Evolutionary conservation across 2,329 filamentous ascomycete species (phyloP).

Genomic region (Colletotrichum liaoningense): DNA sequence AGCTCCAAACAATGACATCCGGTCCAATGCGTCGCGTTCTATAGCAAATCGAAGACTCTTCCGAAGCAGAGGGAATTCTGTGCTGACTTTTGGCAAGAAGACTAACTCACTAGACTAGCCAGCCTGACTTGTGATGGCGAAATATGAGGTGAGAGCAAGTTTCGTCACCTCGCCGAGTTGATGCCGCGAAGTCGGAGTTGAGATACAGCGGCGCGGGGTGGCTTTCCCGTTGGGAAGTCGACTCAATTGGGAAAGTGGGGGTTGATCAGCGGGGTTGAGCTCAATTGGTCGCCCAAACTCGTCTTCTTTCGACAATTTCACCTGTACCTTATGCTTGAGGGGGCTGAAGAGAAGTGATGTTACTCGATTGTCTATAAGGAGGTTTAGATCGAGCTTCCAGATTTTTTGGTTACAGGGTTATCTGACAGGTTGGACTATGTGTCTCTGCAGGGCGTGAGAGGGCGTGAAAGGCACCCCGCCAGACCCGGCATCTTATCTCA

Average conservation of each 20-base stretch:
- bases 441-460: background rate
- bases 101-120: background rate
- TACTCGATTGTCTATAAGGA: too few species aligned
- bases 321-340: too few species aligned
- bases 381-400: too few species aligned
- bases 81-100: too few species aligned
- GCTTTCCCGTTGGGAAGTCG: background rate
- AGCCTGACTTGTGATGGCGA: background rate
- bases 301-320: too few species aligned
- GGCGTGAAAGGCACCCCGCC: background rate
- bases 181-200: background rate
- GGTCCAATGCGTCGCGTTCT: too few species aligned
- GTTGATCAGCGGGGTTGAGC: conserved; percentile 11
- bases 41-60: too few species aligned
- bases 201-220: conserved; percentile 14
- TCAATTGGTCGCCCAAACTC: conserved; percentile 7
- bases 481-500: background rate
- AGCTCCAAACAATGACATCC: background rate
- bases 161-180: background rate
- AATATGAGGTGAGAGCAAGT: background rate
- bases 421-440: too few species aligned
- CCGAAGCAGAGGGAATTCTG: too few species aligned
- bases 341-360: too few species aligned
- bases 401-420: too few species aligned
- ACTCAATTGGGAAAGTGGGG: conserved; percentile 21